Base-by-base conservation (phyloP, 2,329 filamentous ascomycete genomes). In the Diaporthe batatas region DNA sequence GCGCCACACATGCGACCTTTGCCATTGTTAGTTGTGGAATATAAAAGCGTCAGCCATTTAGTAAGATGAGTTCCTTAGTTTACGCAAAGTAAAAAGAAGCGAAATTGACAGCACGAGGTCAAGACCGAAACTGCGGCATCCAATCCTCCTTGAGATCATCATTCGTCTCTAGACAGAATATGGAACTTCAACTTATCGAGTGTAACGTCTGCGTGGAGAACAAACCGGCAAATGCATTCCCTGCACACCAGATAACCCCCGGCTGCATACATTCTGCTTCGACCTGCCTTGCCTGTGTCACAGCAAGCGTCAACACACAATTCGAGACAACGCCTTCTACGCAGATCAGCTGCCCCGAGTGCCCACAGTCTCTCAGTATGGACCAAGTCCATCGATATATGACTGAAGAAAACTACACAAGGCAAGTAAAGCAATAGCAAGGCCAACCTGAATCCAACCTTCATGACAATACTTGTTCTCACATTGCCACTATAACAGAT, bases 251-350 rank as follows among this genome's bases (percentile, higher is more conserved):
- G 3, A 23, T 62, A 18, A 62, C 57, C 23, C 39, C 29, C 36
- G 16, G 36, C 23, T 62, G 57, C 25, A 3, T 44, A 39, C 57
- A 62, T 23, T 36, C 57, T 3, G n/a, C 57, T 7, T 29, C n/a
- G 16, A 62, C 57, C 36, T 62, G 57, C 36, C 11, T 21, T 21
- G 57, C 44, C 16, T 62, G 57, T 29, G 16, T 62, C 57, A 44
- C 57, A 3, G 23, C 36, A 36, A 62, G 23, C 36, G 16, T 62
- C 36, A 62, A 62, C 39, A 16, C 36, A 7, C 57, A 44, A 32
- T 62, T 62, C 3, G 16, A 29, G 16, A 29, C 36, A 21, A 29
- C 10, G 4, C 23, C 5, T 12, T 62, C 57, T 1, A 62, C 14
- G 1, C 14, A 7, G 1, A 42, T 62, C 36, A 44, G 36, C 23